These are phyloP conservation scores for Abrus precatorius DNA, from an alignment of 306 rosid genomes.

Conservation along the genomic window DNA sequence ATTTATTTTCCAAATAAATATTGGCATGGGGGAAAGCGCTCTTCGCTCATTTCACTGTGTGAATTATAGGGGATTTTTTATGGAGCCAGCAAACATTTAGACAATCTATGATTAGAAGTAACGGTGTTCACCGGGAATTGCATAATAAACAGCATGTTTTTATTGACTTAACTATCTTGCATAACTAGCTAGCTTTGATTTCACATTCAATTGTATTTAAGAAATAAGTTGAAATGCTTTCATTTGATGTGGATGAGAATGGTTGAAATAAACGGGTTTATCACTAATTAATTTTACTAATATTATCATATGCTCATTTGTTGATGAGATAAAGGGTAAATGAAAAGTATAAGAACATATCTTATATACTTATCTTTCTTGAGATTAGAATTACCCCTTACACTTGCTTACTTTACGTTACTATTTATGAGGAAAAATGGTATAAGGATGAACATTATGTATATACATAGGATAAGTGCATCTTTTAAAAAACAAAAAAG, in stretches of 20 bases:
- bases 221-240: not conserved
- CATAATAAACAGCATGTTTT: not conserved
- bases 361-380: not conserved
- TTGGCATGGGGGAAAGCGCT: constrained; percentile 8
- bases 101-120: not conserved
- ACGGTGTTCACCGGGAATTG: not conserved
- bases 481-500: not conserved
- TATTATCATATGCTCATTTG: not conserved
- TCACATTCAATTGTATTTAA: not conserved
- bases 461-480: not conserved
- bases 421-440: not conserved
- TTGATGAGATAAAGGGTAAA: not conserved
- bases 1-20: not conserved
- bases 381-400: not conserved
- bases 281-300: not conserved
- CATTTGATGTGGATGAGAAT: not conserved
- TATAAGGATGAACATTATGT: not conserved
- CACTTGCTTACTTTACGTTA: not conserved
- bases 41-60: not conserved
- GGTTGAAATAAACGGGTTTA: not conserved
- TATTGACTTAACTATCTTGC: not conserved
- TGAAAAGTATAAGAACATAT: not conserved
- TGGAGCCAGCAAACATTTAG: not conserved
- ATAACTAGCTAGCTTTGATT: not conserved
- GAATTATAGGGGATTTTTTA: not conserved